Conservation (phyloP, 1,139 yeast genomes). For the Saccharomyces hybrid region DNA sequence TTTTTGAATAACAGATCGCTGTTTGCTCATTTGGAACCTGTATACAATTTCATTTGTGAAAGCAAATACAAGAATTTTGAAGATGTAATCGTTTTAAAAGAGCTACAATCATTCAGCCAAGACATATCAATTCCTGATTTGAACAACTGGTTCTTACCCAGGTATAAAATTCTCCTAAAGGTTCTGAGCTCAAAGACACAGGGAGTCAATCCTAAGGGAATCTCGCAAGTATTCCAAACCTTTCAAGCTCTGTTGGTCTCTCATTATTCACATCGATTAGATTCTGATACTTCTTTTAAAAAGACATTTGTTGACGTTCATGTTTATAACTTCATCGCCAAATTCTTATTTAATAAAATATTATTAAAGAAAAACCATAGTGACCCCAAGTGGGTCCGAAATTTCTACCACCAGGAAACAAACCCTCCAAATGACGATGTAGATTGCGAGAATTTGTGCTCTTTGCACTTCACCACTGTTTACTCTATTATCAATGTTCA, state of each 20-base stretch:
- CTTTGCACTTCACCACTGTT: neutral
- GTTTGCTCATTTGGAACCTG: constrained; percentile 12
- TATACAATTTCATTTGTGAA: constrained; percentile 6
- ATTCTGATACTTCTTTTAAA: constrained; percentile 1
- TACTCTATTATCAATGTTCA: neutral
- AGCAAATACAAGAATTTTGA: constrained; percentile 6
- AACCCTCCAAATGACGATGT: neutral
- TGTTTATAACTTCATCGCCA: constrained; percentile 10
- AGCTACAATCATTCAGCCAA: constrained; percentile 8
- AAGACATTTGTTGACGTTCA: constrained; percentile 9
- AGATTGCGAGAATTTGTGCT: neutral
- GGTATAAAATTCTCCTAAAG: constrained; percentile 9
- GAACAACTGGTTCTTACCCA: constrained; percentile 14
- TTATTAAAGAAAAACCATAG: neutral
- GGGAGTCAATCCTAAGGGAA: neutral
- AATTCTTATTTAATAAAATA: constrained; percentile 6
- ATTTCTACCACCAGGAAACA: neutral
- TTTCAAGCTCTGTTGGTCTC: constrained; percentile 17
- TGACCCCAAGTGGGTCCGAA: constrained; percentile 3
- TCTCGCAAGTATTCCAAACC: constrained; percentile 8
- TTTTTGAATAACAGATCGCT: constrained; percentile 8
- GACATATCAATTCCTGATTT: constrained; percentile 11
- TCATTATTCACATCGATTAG: constrained; percentile 11
- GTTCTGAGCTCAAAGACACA: neutral
- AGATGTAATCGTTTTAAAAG: neutral